A percentile compares a stretch with the other conserved stretches of the same genome.
These are phyloP conservation scores for Protoeuglena noctilucae DNA, from an alignment of 139 green algal genomes.

Conservation along the genomic window DNA sequence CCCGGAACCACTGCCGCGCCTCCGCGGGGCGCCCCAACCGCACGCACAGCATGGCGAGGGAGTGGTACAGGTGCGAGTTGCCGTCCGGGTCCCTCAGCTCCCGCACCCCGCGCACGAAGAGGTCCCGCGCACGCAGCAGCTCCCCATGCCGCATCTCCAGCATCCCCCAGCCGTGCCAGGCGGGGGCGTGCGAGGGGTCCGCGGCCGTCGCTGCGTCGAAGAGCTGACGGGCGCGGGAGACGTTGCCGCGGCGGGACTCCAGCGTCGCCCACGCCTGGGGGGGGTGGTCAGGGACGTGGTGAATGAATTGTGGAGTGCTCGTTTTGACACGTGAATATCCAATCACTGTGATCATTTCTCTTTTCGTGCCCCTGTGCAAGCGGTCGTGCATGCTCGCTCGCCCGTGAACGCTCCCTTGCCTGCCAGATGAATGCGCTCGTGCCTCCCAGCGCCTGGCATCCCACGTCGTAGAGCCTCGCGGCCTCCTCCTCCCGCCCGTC, in stretches of 20 bases:
- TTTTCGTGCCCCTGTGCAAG: not conserved
- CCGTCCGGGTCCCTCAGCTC: conserved; percentile 50
- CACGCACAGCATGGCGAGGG: conserved; percentile 55
- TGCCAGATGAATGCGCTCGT: not conserved
- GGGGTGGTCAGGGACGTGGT: conserved; percentile 66
- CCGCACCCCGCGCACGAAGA: conserved; percentile 27
- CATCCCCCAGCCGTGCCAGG: conserved; percentile 92
- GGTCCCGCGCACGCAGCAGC: conserved; percentile 40
- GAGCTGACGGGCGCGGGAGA: conserved; percentile 55
- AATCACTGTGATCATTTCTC: not conserved
- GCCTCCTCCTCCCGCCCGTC: conserved; percentile 62
- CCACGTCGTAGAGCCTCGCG: conserved; percentile 68
- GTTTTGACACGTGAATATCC: not conserved
- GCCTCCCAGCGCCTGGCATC: conserved; percentile 50
- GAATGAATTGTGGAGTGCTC: conserved; percentile 24
- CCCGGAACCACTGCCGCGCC: conserved; percentile 61
- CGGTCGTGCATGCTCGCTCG: not conserved
- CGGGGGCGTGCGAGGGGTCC: conserved; percentile 60
- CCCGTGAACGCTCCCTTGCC: not conserved
- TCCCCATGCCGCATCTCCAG: conserved; percentile 83
- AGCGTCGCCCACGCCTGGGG: conserved; percentile 85
- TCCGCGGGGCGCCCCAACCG: conserved; percentile 50
- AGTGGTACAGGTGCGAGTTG: conserved; percentile 47
- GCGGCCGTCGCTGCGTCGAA: conserved; percentile 83
- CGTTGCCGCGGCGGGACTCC: conserved; percentile 50